phyloP scores from a whole-genome alignment of 345 rosid species.

The Salix arbutifolia region DNA sequence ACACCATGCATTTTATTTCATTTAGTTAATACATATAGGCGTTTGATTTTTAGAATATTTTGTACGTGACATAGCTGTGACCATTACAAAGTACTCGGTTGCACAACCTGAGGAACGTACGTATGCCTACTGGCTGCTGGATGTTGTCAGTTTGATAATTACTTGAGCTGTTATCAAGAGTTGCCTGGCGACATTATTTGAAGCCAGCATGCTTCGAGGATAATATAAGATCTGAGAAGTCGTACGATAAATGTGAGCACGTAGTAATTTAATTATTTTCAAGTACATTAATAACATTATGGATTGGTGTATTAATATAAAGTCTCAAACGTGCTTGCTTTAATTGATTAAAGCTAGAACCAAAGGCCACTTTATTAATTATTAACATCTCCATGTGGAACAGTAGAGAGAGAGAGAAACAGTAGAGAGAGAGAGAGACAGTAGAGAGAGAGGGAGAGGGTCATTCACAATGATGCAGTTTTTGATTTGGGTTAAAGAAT shows the following conservation, averaged over 20 bases:
- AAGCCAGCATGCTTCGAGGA: slow-evolving; percentile 5
- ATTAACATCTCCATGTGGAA: not conserved
- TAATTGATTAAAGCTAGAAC: slow-evolving; percentile 32
- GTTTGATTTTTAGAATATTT: not conserved
- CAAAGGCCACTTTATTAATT: slow-evolving; percentile 12
- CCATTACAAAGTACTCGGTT: not conserved
- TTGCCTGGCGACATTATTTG: not conserved
- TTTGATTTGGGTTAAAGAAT: slow-evolving; percentile 32
- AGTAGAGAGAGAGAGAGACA: not conserved
- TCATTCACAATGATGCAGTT: slow-evolving; percentile 20
- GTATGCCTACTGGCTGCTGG: not conserved
- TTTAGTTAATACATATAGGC: not conserved
- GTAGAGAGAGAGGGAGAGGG: slow-evolving; percentile 8
- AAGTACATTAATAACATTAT: slow-evolving; percentile 1
- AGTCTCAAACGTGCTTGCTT: slow-evolving; percentile 33
- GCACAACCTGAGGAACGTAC: not conserved
- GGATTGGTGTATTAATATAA: slow-evolving; percentile 10
- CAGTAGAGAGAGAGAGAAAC: not conserved
- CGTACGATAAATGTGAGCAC: not conserved
- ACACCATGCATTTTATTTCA: too few relatives aligned
- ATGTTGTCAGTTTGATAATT: not conserved
- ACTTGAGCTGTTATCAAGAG: not conserved
- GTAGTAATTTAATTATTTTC: not conserved
- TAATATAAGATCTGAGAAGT: not conserved
- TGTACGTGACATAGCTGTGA: too few relatives aligned